Conservation (phyloP, 2,329 filamentous ascomycete species). For the Didymella keratinophila region DNA sequence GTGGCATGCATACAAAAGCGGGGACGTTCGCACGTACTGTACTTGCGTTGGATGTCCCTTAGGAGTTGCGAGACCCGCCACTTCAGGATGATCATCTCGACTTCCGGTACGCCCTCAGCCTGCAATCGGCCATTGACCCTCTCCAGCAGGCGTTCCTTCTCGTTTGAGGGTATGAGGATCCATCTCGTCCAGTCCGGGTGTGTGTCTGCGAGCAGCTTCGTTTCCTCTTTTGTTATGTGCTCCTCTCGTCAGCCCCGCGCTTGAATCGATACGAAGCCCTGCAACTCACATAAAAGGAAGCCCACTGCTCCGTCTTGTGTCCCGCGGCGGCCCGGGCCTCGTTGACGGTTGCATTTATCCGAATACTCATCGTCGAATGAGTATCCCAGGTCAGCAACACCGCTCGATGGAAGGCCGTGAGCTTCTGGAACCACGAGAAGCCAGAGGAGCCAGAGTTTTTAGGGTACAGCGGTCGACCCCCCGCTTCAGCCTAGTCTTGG, state of each 20-base stretch:
- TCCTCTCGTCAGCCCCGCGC: conserved; percentile 37
- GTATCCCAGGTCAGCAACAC: conserved; percentile 30
- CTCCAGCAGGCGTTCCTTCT: conserved; percentile 47
- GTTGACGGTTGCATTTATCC: conserved; percentile 49
- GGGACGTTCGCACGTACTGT: conserved; percentile 42
- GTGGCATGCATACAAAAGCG: conserved; percentile 31
- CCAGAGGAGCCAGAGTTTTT: conserved; percentile 48
- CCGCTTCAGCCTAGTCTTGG: conserved; percentile 50
- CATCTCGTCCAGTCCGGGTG: conserved; percentile 50
- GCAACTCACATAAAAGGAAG: conserved; percentile 48
- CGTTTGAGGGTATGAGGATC: conserved; percentile 49
- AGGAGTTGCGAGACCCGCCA: conserved; percentile 49
- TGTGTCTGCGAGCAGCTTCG: conserved; percentile 47
- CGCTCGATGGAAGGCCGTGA: conserved; percentile 34
- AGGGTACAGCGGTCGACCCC: conserved; percentile 48
- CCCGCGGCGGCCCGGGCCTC: conserved; percentile 47
- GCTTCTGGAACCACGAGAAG: conserved; percentile 42
- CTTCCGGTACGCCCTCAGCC: conserved; percentile 47
- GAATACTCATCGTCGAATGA: conserved; percentile 47
- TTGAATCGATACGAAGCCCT: conserved; percentile 17
- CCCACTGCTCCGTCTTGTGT: conserved; percentile 50
- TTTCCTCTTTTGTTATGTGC: conserved; percentile 51
- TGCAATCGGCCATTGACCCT: conserved; percentile 46
- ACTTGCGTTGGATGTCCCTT: conserved; percentile 48
- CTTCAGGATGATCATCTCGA: conserved; percentile 50